These are phyloP conservation scores for Aureobasidium sp. DNA, from an alignment of 2,329 filamentous ascomycete genomes.

Conservation along the genomic window DNA sequence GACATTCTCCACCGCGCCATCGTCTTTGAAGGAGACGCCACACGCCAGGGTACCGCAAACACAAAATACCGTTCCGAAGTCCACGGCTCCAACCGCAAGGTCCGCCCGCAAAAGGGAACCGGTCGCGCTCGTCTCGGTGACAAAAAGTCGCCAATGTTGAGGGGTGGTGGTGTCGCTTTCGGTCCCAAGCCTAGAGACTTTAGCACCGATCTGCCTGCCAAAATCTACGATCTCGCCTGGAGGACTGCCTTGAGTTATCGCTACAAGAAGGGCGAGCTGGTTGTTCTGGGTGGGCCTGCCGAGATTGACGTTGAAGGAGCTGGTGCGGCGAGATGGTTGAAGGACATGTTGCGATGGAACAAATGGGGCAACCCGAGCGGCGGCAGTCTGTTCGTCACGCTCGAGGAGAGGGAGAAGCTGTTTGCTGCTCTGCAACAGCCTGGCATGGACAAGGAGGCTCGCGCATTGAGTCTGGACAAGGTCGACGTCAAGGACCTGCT, in stretches of 20 bases:
- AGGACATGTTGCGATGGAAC: constrained; percentile 62
- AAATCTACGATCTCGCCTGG: constrained; percentile 94
- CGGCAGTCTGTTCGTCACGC: constrained; percentile 68
- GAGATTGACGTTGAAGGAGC: constrained; percentile 49
- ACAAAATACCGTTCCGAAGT: constrained; percentile 78
- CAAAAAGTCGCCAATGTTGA: constrained; percentile 71
- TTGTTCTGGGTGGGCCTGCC: constrained; percentile 73
- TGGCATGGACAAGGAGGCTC: constrained; percentile 56
- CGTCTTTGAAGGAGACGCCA: constrained; percentile 82
- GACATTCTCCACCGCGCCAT: constrained; percentile 91
- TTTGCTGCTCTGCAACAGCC: constrained; percentile 56
- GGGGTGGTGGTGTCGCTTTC: constrained; percentile 78
- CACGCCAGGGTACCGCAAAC: constrained; percentile 77
- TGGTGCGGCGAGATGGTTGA: constrained; percentile 45
- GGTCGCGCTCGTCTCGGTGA: constrained; percentile 72
- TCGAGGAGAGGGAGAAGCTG: constrained; percentile 51
- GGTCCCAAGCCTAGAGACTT: constrained; percentile 94
- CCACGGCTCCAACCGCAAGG: constrained; percentile 72
- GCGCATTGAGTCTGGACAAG: constrained; percentile 61
- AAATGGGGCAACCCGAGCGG: constrained; percentile 59
- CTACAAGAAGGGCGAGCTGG: constrained; percentile 76
- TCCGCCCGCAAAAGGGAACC: constrained; percentile 78
- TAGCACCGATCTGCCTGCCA: constrained; percentile 68
- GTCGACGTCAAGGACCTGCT: constrained; percentile 95
- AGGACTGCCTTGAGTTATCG: constrained; percentile 88